Evolutionary conservation across 2,329 filamentous ascomycete genomes (phyloP), one percentile per base, ranked within the genome.

Genomic region (Coniella lustricola): DNA sequence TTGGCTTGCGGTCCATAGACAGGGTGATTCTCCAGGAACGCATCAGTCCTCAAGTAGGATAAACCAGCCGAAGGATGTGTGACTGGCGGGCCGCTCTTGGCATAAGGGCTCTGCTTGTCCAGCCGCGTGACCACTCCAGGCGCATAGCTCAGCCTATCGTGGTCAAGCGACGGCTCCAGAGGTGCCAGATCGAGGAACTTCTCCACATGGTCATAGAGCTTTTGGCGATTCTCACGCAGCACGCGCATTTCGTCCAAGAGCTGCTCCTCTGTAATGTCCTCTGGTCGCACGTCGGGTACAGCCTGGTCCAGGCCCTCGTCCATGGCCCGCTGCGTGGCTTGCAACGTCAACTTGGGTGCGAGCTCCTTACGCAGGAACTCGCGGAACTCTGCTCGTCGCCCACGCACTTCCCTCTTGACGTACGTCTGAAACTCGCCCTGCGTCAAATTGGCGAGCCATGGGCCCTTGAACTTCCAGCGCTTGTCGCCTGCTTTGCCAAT

Each of bases 381-480:
- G 40, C 72, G 72, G 62, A 85, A 85, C 52, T 77, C 70, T 7
- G 64, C 45, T 48, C 79, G 77, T 52, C 67, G 73, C 13, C 67
- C 70, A 43, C 74, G 71, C 35, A 85, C 76, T 18, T 68, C 65
- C 56, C 71, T 78, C 44, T 68, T 61, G 12, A 85, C 50, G 57
- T 79, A 85, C 22, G 63, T 60, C 21, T 73, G 65, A 59, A 86
- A 84, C 13, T 79, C 71, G 16, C 80, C 80, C 52, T 81, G 72
- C 4, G 71, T 74, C 69, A 83, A 73, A 37, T 77, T 76, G 31
- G 79, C 80, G 31, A 85, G 69, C 81, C 81, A 85, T 3, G 82
- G 82, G 0, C 82, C 82, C 21, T 67, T 66, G 55, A 84, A 85
- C 60, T 81, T 84, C 82, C 82, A 86, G 54, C 81, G 72, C 56